Evolutionary conservation across 129 eudicot genomes (phyloP).

Genomic region (Tanacetum coccineum): DNA sequence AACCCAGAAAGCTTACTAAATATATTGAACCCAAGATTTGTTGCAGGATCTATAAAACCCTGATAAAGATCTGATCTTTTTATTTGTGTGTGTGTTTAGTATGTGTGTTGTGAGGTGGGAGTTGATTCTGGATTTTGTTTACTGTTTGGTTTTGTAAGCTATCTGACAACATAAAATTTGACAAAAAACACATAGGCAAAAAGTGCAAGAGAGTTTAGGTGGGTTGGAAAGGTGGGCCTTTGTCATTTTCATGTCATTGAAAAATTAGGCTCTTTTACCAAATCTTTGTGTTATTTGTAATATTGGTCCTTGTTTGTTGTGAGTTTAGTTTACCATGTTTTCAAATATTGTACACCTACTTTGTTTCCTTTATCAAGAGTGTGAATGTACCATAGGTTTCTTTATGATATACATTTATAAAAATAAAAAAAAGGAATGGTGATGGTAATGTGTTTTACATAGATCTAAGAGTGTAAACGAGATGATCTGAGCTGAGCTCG

Average conservation of each 20-base stretch:
- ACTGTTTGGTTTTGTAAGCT: conserved; percentile 25
- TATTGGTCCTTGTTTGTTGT: conserved; percentile 22
- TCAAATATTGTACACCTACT: conserved; percentile 5
- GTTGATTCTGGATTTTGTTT: conserved; percentile 31
- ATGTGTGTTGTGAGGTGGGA: conserved; percentile 26
- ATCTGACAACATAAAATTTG: conserved; percentile 30
- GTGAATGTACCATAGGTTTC: no score
- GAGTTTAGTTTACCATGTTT: conserved; percentile 4
- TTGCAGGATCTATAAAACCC: conserved; percentile 7
- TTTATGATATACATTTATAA: no score
- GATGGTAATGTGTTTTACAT: no score
- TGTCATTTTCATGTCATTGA: conserved; percentile 31
- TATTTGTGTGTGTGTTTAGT: neutral
- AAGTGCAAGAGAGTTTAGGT: conserved; percentile 27
- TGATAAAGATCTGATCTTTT: conserved; percentile 20
- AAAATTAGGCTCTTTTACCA: conserved; percentile 25
- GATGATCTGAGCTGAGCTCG: no score
- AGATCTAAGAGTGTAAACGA: no score
- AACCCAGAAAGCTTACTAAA: conserved; percentile 27
- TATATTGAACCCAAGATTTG: conserved; percentile 6
- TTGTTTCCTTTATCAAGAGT: neutral
- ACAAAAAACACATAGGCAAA: conserved; percentile 31
- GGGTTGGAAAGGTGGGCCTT: conserved; percentile 32
- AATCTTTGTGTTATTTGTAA: conserved; percentile 25
- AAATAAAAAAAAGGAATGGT: no score